Base-by-base conservation (phyloP, 345 rosid species). In the Excoecaria cochinchinensis region DNA sequence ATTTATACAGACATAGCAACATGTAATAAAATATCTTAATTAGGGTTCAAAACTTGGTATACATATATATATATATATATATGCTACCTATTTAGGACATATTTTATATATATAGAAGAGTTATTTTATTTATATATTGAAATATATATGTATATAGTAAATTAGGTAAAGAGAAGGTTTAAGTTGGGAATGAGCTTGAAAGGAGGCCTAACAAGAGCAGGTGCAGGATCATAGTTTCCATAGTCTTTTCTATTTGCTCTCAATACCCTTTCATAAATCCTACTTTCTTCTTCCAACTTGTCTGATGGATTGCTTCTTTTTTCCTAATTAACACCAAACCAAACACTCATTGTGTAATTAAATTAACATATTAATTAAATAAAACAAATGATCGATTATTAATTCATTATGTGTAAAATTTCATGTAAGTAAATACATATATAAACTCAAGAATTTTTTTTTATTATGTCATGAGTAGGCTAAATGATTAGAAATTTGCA, bases 181-280 rank as follows among this genome's bases (percentile, higher is more conserved):
- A 83, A 95, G 79, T 92, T 91, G 44, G 95, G 98, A 78, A 93
- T 95, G 84, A 89, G 92, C 93, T 95, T 93, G 92, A 83, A 95
- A 82, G 93, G 99, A 69, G 99, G 99, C 87, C 82, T 85, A 7
- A 79, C 89, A 62, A 95, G 87, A 75, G 86, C 84, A 58, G 95
- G 96, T 24, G 86, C 67, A 47, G 99, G 94, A 76, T 84, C 90
- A 71, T 75, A 90, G 66, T 76, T 81, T n/a, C 97, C 98, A 76
- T 95, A 91, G 84, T 95, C 99, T 76, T 78, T 81, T 75, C 87
- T 77, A 72, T 87, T 91, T 53, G 61, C 90, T 71, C 71, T 87
- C 59, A 90, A 80, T 16, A 93, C 51, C 86, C 97, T 89, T 78
- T 89, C 97, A 40, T 86, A 91, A 42, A 88, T 67, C 7, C 53